Conservation (phyloP, 495 filamentous ascomycete genomes). For the Xylaria nigripes region DNA sequence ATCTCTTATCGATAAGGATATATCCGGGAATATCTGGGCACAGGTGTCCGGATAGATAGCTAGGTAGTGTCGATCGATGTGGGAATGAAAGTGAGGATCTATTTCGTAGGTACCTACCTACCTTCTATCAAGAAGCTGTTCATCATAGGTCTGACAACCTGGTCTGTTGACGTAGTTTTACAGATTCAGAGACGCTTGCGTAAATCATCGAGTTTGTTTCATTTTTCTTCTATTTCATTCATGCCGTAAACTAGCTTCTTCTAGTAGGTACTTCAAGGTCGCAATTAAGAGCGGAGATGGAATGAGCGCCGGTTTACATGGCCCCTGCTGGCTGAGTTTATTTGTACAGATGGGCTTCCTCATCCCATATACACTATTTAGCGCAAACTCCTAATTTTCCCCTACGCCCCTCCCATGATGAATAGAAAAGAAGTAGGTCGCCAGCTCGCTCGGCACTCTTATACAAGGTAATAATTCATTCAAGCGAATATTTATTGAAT, state of each 20-base stretch:
- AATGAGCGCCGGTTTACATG: slow-evolving; percentile 25
- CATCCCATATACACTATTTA: slow-evolving; percentile 20
- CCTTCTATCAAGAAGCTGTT: no score
- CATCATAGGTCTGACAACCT: no score
- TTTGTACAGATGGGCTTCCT: slow-evolving; percentile 12
- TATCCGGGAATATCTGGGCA: background rate
- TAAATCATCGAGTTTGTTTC: background rate
- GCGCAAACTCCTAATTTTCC: slow-evolving; percentile 18
- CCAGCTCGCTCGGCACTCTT: slow-evolving; percentile 17
- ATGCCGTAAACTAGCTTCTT: slow-evolving; percentile 1
- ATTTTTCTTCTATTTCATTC: slow-evolving; percentile 10
- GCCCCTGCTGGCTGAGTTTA: slow-evolving; percentile 15
- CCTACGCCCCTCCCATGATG: slow-evolving; percentile 14
- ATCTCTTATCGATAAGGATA: background rate
- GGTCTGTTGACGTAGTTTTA: no score
- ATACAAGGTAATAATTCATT: slow-evolving; percentile 7
- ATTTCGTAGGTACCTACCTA: no score
- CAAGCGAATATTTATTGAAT: slow-evolving; percentile 44
- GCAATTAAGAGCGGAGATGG: slow-evolving; percentile 23
- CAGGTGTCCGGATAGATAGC: background rate
- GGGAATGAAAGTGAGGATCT: no score
- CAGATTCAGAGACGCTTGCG: no score
- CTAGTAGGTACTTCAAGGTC: background rate
- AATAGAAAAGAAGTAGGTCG: slow-evolving; percentile 13
- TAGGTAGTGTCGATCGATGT: no score